Evolutionary conservation across 73 alveolate genomes (phyloP).

Genomic region (Uronychia setigera): DNA sequence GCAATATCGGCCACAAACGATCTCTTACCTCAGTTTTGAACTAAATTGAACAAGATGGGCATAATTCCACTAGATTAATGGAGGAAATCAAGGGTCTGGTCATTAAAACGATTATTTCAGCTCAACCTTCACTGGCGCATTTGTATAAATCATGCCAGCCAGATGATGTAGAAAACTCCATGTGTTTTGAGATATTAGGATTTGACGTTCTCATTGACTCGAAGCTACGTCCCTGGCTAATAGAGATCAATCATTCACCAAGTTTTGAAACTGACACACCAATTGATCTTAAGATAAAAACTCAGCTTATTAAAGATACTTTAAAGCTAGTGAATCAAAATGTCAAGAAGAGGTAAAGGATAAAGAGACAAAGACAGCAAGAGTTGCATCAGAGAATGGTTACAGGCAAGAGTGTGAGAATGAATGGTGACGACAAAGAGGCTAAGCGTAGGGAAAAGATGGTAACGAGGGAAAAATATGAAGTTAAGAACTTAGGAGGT

Average conservation of each 20-base stretch:
- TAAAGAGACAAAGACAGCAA: constrained; percentile 17
- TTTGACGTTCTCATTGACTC: constrained; percentile 83
- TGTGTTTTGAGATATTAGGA: constrained; percentile 90
- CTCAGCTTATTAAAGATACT: constrained; percentile 65
- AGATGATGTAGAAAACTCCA: constrained; percentile 65
- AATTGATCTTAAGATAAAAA: constrained; percentile 70
- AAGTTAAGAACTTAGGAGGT: no score
- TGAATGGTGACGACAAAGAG: no score
- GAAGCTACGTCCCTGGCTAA: constrained; percentile 75
- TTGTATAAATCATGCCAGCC: constrained; percentile 67
- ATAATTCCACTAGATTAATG: constrained; percentile 49
- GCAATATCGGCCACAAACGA: constrained; percentile 66
- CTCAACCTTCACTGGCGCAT: constrained; percentile 63
- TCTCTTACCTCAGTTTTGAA: constrained; percentile 56
- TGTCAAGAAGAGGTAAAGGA: constrained; percentile 42
- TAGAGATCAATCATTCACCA: constrained; percentile 94
- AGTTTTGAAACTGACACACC: constrained; percentile 81
- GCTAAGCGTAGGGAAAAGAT: no score
- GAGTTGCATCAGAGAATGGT: constrained; percentile 14
- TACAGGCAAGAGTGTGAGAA: no score
- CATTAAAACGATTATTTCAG: constrained; percentile 75
- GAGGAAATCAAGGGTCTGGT: constrained; percentile 78
- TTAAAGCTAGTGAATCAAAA: constrained; percentile 59
- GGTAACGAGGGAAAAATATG: no score
- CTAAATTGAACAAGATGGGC: constrained; percentile 29